phyloP scores from a whole-genome alignment of 2,329 filamentous ascomycete genomes.

The Ceratocystiopsis brevicomis region DNA sequence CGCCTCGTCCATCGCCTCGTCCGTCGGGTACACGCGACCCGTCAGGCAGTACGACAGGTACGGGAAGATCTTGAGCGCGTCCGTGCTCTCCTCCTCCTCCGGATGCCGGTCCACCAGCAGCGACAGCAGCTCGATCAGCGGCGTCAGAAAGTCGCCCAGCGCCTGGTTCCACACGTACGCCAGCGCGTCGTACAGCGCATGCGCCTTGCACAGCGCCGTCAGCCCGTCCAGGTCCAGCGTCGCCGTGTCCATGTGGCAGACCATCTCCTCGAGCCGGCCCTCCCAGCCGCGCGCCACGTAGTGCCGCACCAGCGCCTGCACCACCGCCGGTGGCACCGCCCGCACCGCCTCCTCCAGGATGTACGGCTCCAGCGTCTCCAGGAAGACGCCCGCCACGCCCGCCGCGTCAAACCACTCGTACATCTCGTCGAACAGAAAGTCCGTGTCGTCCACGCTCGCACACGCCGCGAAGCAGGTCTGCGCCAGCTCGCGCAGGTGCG shows the following conservation, averaged over 20 bases:
- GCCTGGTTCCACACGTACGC: slow-evolving; percentile 96
- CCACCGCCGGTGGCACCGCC: slow-evolving; percentile 58
- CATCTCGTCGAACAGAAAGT: slow-evolving; percentile 79
- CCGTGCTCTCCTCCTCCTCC: slow-evolving; percentile 37
- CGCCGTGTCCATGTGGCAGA: slow-evolving; percentile 76
- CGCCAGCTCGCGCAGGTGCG: slow-evolving; percentile 57
- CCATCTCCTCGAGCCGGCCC: slow-evolving; percentile 71
- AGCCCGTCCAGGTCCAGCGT: slow-evolving; percentile 91
- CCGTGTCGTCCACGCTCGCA: slow-evolving; percentile 53
- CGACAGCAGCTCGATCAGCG: slow-evolving; percentile 62
- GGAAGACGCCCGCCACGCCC: slow-evolving; percentile 53
- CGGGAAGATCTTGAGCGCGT: slow-evolving; percentile 80
- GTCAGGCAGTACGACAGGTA: slow-evolving; percentile 87
- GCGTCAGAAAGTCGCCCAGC: slow-evolving; percentile 74
- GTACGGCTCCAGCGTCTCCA: slow-evolving; percentile 75
- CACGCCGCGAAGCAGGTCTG: slow-evolving; percentile 73
- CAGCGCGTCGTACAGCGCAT: slow-evolving; percentile 83
- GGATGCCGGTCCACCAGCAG: slow-evolving; percentile 41
- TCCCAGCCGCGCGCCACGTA: slow-evolving; percentile 62
- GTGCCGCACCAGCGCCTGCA: slow-evolving; percentile 71
- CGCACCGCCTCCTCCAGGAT: slow-evolving; percentile 63
- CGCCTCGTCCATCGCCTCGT: slow-evolving; percentile 52
- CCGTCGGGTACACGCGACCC: slow-evolving; percentile 78
- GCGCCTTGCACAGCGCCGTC: slow-evolving; percentile 74
- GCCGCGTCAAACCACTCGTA: slow-evolving; percentile 80